These are phyloP conservation scores for Vaccinium corymbosum DNA, from an alignment of 148 eudicot genomes.

Conservation along the genomic window DNA sequence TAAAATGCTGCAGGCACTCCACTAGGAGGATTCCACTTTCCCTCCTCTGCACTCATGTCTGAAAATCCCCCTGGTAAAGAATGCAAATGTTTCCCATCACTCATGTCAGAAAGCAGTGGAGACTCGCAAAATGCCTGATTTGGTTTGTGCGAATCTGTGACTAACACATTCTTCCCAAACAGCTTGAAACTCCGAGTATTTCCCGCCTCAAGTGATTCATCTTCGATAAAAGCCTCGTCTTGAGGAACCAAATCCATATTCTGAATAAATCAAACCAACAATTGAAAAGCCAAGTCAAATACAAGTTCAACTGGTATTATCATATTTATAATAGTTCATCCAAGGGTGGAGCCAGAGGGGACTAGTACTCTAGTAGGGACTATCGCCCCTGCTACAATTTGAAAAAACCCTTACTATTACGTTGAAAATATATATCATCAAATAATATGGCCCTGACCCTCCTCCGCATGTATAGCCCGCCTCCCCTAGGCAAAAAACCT, in stretches of 20 bases:
- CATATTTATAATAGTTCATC: too few species aligned
- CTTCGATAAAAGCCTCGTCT: constrained; percentile 29
- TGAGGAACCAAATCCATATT: constrained; percentile 48
- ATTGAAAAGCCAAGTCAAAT: constrained; percentile 6
- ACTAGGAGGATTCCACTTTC: constrained; percentile 15
- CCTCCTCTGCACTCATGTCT: constrained; percentile 6
- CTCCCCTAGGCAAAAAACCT: too few species aligned
- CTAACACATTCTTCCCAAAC: constrained; percentile 68
- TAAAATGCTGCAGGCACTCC: constrained; percentile 19
- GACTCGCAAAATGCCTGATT: background rate
- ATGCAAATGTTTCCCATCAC: constrained; percentile 17
- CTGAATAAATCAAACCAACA: constrained; percentile 30
- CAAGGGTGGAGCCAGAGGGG: too few species aligned
- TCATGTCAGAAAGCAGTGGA: constrained; percentile 21
- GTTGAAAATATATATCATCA: too few species aligned
- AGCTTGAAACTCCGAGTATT: constrained; percentile 57
- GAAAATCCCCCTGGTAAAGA: constrained; percentile 11
- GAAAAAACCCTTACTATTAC: too few species aligned
- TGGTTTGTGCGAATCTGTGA: constrained; percentile 33
- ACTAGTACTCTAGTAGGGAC: too few species aligned
- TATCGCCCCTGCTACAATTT: too few species aligned
- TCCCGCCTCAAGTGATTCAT: constrained; percentile 25
- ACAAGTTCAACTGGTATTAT: background rate
- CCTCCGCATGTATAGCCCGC: too few species aligned
- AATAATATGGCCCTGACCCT: too few species aligned